phyloP scores from a whole-genome alignment of 2,329 filamentous ascomycete genomes.

The Paecilomyces dactylethromorphus region DNA sequence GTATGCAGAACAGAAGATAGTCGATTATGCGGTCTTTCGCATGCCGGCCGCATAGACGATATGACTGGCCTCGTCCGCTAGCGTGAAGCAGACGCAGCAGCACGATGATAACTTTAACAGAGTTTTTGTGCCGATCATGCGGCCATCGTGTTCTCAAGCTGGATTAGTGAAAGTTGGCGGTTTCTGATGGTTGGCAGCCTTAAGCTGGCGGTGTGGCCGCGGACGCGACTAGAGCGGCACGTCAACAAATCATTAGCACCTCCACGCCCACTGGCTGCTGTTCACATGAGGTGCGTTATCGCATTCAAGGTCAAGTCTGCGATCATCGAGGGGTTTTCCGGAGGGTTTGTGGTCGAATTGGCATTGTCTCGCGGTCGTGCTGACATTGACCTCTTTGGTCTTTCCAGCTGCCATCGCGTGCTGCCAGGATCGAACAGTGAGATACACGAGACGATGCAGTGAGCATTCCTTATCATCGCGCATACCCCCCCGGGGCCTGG shows the following conservation, averaged over 20 bases:
- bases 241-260: not conserved
- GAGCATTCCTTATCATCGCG: not conserved
- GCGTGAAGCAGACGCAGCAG: not conserved
- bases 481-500: not conserved
- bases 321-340: not conserved
- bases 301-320: not conserved
- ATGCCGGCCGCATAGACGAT: not conserved
- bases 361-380: not conserved
- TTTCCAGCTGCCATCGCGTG: not conserved
- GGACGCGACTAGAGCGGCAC: not conserved
- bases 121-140: not conserved
- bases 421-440: not conserved
- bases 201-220: not conserved
- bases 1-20: not conserved
- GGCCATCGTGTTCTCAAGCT: not conserved
- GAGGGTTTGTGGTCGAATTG: not conserved
- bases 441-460: not conserved
- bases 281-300: conserved; percentile 3
- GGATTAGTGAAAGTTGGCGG: not conserved
- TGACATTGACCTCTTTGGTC: not conserved
- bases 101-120: conserved; percentile 3
- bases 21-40: not conserved
- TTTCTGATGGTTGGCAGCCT: not conserved
- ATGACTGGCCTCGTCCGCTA: not conserved
- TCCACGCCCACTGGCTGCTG: not conserved